Evolutionary conservation across 2,329 filamentous ascomycete genomes (phyloP), one percentile per base, ranked within the genome.

Genomic region (Grosmannia clavigera): DNA sequence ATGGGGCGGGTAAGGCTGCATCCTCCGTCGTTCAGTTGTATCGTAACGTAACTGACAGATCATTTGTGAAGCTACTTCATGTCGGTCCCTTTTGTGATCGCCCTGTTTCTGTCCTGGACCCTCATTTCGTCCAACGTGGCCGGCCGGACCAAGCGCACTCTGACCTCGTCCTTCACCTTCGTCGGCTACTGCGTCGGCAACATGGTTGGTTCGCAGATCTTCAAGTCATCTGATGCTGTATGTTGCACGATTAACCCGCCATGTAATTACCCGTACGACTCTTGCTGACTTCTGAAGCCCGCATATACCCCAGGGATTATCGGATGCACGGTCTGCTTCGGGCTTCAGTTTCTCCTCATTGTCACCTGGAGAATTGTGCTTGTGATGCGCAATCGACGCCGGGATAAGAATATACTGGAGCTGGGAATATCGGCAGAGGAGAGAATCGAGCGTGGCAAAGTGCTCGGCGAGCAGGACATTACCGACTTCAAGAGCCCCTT

Each of bases 101-200:
- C 64, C 7, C 58, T 72, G 3, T 73, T 72, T 59, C 61, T 72
- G 1, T 70, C 69, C 9, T 72, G 69, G 71, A 70, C 70, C 0
- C 60, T 72, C n/a, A 64, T 78, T 55, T 74, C 75, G 0, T 75
- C 73, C 40, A 78, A 78, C 64, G 70, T 75, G 4, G 74, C 74
- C 5, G 76, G 76, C 9, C 70, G 74, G 9, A 78, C 76, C 0
- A 78, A 78, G 64, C 73, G 75, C 31, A 76, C 75, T 3, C 66
- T 78, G 50, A 74, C 73, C 14, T 74, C 71, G 19, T 75, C 74
- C 3, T 72, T 76, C 48, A 75, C 75, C 0, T 76, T 78, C 58
- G 69, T 76, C 7, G 75, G 70, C 1, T 78, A 78, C 64, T 78
- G 75, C 58, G 73, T 75, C 3, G 76, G 76, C 2, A 78, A 78